These are phyloP conservation scores for Hypomyces rosellus DNA, from an alignment of 2,329 filamentous ascomycete genomes.

Conservation along the genomic window DNA sequence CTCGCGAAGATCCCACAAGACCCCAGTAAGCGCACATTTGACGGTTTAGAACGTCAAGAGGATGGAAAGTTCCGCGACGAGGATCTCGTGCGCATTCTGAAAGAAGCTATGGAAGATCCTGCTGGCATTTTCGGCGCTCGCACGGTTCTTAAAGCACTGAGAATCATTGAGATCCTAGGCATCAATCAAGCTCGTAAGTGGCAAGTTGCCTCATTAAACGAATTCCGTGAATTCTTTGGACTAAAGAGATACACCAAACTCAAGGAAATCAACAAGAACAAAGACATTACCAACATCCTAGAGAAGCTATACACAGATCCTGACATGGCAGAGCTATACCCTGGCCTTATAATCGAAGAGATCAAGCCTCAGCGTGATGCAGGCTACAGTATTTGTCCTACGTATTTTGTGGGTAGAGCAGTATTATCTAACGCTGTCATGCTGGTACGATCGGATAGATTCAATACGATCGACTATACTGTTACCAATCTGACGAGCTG, in stretches of 20 bases:
- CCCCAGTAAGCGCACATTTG: constrained; percentile 40
- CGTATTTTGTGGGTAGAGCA: constrained; percentile 28
- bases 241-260: constrained; percentile 47
- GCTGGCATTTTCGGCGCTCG: constrained; percentile 38
- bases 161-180: constrained; percentile 52
- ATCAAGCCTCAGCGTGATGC: constrained; percentile 39
- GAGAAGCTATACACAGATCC: constrained; percentile 50
- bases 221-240: constrained; percentile 56
- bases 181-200: constrained; percentile 53
- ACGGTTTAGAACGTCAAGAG: constrained; percentile 39
- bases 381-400: not conserved
- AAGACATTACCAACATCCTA: constrained; percentile 6
- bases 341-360: constrained; percentile 61
- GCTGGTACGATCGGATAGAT: constrained; percentile 61
- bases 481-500: constrained; percentile 28
- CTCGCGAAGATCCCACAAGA: not conserved
- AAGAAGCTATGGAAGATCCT: constrained; percentile 23
- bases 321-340: constrained; percentile 57
- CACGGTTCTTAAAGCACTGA: constrained; percentile 50
- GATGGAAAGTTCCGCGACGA: constrained; percentile 48
- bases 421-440: constrained; percentile 66
- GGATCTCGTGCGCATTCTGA: constrained; percentile 49
- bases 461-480: constrained; percentile 50
- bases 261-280: constrained; percentile 23
- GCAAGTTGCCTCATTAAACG: constrained; percentile 54